Percentiles rank a stretch among this genome's conserved stretches.
phyloP scores from a whole-genome alignment of 192 early-diverging fungal species.

The Podila clonocystis region DNA sequence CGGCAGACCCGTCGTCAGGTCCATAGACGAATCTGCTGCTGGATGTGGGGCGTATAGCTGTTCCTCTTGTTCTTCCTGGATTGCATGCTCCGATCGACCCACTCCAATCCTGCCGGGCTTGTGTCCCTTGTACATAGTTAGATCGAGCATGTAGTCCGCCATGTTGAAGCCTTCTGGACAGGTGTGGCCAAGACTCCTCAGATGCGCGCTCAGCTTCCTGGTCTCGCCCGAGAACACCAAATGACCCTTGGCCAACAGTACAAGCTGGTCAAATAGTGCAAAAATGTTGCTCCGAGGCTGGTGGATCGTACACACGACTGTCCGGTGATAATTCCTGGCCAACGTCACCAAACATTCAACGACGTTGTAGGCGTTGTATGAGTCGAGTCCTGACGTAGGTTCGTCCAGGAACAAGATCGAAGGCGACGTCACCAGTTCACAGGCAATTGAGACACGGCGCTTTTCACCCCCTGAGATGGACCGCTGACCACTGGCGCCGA shows the following conservation, averaged over 20 bases:
- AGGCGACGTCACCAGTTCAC: conserved; percentile 91
- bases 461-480: conserved; percentile 95
- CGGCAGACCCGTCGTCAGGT: background rate
- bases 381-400: conserved; percentile 86
- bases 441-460: conserved; percentile 92
- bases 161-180: conserved; percentile 93
- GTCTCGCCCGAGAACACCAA: conserved; percentile 87
- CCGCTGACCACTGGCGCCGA: conserved; percentile 74
- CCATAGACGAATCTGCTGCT: background rate
- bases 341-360: conserved; percentile 88
- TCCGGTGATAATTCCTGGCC: conserved; percentile 69
- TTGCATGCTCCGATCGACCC: conserved; percentile 1
- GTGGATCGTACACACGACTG: conserved; percentile 93
- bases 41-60: conserved; percentile 9
- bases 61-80: conserved; percentile 35
- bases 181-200: conserved; percentile 78
- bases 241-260: conserved; percentile 85
- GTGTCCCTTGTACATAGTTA: conserved; percentile 67
- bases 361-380: conserved; percentile 95
- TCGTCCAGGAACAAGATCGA: conserved; percentile 93
- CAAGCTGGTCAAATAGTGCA: conserved; percentile 87
- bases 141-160: conserved; percentile 85
- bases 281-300: conserved; percentile 95
- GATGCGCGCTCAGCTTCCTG: conserved; percentile 68
- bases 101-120: conserved; percentile 11